Conservation (phyloP, 495 filamentous ascomycete species). For the Talaromyces ruber region DNA sequence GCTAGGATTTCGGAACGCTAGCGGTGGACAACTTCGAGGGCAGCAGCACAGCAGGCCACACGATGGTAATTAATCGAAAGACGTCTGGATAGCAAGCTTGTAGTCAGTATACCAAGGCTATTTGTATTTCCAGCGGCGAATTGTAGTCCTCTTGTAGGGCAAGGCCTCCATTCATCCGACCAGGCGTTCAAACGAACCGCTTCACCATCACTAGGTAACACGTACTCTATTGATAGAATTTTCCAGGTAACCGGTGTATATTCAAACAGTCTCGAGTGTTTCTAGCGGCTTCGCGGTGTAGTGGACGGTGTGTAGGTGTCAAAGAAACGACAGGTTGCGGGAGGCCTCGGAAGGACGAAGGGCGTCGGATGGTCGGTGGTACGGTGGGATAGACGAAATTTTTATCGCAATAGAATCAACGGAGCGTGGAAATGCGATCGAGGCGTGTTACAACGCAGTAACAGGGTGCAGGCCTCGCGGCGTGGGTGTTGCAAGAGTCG, state of each 20-base stretch:
- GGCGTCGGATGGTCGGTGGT: background rate
- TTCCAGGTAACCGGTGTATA: background rate
- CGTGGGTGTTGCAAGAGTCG: background rate
- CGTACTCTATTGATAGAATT: background rate
- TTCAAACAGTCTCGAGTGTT: background rate
- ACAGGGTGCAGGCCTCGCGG: background rate
- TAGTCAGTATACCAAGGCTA: background rate
- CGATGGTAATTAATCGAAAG: background rate
- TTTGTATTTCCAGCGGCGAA: background rate
- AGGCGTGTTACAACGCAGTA: background rate
- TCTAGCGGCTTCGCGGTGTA: background rate
- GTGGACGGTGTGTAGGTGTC: background rate
- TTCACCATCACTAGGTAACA: background rate
- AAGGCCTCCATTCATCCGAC: background rate
- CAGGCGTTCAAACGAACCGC: background rate
- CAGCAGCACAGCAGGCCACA: background rate
- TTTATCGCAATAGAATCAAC: background rate
- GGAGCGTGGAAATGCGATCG: background rate
- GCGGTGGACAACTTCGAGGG: background rate
- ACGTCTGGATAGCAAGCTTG: background rate
- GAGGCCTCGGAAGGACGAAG: constrained; percentile 4
- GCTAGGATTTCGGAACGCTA: constrained; percentile 1
- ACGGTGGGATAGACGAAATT: background rate
- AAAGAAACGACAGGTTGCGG: constrained; percentile 5
- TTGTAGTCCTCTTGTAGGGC: background rate